Base-by-base conservation (phyloP, 345 rosid genomes). In the Kernera saxatilis region DNA sequence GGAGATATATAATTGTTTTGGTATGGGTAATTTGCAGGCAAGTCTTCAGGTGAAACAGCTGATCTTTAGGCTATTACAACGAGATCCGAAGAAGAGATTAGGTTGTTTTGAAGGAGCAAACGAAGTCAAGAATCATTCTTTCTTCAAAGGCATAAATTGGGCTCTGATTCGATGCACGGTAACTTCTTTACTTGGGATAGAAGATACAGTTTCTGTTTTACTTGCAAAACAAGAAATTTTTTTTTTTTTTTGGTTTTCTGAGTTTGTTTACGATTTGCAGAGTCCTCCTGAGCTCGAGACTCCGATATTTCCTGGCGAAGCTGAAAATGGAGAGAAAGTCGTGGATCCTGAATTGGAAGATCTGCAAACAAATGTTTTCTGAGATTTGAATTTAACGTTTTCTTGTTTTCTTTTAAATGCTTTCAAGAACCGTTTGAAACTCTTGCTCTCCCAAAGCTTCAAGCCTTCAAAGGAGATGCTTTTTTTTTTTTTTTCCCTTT, bases 81-180 rank as follows among this genome's bases (percentile, higher is more conserved):
- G 88, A 79, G 96, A 93, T 76, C 94, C 96, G n/a, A 87, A 85
- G 72, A 80, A 49, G 70, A 87, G 98, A 78, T 67, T 91, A 78
- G 97, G 93, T 7, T 85, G 94, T 14, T 81, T 63, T 2, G 94
- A 87, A 85, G 98, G 97, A 67, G 88, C 91, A n/a, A 87, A 80
- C 5, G 97, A 89, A 62, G 74, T 93, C 30, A 93, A 93, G 82
- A 64, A 79, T n/a, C 98, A 93, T 73, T 79, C 91, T 7, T 91
- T 85, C 82, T 93, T 91, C 81, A 88, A 78, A 30, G 93, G 90
- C 25, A 49, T 85, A 72, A 89, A 87, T 41, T 93, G 97, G 97
- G 94, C 98, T 70, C 74, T 93, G 9, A 84, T 93, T 58, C 97
- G 98, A 23, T 86, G 92, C 88, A 80, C 69, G 88, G 98, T 93